These are phyloP conservation scores for Lycium barbarum DNA, from an alignment of 257 asterid species.

Conservation along the genomic window DNA sequence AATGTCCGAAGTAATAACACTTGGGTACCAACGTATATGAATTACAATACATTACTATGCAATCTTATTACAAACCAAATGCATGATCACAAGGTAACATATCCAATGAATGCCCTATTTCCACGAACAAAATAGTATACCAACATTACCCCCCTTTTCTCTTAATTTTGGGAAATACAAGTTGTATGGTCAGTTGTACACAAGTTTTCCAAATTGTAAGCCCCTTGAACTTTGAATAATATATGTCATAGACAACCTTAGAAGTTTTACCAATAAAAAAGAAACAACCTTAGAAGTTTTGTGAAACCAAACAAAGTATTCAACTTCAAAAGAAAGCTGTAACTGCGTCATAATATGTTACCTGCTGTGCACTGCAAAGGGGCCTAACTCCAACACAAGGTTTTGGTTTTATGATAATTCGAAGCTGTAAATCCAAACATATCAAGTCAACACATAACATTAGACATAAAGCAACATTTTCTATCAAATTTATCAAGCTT, in stretches of 20 bases:
- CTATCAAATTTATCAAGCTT: conserved; percentile 28
- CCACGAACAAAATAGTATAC: not conserved
- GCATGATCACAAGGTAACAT: conserved; percentile 9
- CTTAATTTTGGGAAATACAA: conserved; percentile 6
- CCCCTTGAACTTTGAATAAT: conserved; percentile 19
- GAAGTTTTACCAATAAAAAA: not conserved
- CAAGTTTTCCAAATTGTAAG: not conserved
- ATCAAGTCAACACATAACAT: conserved; percentile 27
- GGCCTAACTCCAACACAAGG: conserved; percentile 88
- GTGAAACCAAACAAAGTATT: conserved; percentile 18
- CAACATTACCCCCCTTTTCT: not conserved
- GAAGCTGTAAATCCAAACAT: conserved; percentile 66
- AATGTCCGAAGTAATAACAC: not conserved
- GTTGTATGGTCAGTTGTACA: not conserved
- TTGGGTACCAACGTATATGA: not conserved
- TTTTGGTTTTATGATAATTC: conserved; percentile 83
- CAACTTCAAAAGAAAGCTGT: conserved; percentile 17
- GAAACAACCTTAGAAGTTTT: not conserved
- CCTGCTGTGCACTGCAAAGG: conserved; percentile 88
- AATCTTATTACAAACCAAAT: not conserved
- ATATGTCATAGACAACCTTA: not conserved
- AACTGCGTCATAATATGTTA: conserved; percentile 34
- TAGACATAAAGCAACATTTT: conserved; percentile 15
- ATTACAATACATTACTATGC: not conserved
- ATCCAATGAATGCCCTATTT: not conserved